These are phyloP conservation scores for Pestalotiopsis sp. DNA, from an alignment of 2,329 filamentous ascomycete species.

Conservation along the genomic window DNA sequence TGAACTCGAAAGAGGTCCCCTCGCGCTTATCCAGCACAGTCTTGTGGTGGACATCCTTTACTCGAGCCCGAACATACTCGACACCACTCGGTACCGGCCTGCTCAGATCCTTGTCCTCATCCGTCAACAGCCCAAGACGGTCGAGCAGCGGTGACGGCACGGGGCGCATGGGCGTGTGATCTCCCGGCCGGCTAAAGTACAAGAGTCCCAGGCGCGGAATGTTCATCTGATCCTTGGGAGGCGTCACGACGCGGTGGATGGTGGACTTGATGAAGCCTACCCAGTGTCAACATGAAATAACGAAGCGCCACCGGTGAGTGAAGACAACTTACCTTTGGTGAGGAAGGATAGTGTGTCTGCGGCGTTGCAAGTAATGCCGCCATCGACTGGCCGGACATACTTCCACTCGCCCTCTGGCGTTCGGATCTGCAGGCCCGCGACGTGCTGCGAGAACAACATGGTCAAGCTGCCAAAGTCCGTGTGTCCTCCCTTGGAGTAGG, in stretches of 20 bases:
- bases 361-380: slow-evolving; percentile 48
- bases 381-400: slow-evolving; percentile 28
- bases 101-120: slow-evolving; percentile 40
- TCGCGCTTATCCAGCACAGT: slow-evolving; percentile 45
- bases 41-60: slow-evolving; percentile 49
- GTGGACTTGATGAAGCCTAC: slow-evolving; percentile 30
- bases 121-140: slow-evolving; percentile 39
- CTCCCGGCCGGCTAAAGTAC: slow-evolving; percentile 31
- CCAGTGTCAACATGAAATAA: slow-evolving; percentile 17
- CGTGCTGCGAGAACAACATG: slow-evolving; percentile 57
- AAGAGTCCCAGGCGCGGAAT: slow-evolving; percentile 26
- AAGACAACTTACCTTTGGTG: slow-evolving; percentile 28
- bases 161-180: slow-evolving; percentile 31
- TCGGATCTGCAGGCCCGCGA: slow-evolving; percentile 54
- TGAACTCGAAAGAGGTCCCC: slow-evolving; percentile 47
- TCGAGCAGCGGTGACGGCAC: slow-evolving; percentile 39
- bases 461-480: slow-evolving; percentile 43
- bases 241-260: slow-evolving; percentile 29
- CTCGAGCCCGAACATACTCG: slow-evolving; percentile 48
- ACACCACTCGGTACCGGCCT: slow-evolving; percentile 40
- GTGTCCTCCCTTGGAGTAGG: slow-evolving; percentile 43
- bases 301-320: slow-evolving; percentile 38
- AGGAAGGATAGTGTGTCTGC: slow-evolving; percentile 49
- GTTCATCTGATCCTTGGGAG: slow-evolving; percentile 28
- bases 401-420: slow-evolving; percentile 44